phyloP scores from a whole-genome alignment of 352 stramenopile species.

The Pythium aphanidermatum region DNA sequence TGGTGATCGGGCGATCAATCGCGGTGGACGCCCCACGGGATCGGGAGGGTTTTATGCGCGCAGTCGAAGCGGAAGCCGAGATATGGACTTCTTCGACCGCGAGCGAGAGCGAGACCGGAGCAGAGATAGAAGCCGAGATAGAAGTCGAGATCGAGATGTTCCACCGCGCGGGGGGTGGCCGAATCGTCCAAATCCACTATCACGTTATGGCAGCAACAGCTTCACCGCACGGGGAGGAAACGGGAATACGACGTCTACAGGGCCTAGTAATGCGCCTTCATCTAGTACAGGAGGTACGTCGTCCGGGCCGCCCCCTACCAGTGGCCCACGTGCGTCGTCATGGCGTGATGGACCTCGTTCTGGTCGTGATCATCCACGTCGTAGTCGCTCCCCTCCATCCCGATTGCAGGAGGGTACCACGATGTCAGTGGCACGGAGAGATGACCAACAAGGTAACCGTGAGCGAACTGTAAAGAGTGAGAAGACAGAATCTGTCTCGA shows the following conservation, averaged over 20 bases:
- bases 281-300: not conserved
- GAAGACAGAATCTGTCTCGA: too few species aligned
- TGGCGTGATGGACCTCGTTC: constrained; percentile 15
- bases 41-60: constrained; percentile 26
- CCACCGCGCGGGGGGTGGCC: not conserved
- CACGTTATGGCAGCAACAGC: constrained; percentile 17
- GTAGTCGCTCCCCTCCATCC: constrained; percentile 11
- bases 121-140: constrained; percentile 10
- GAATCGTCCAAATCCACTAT: not conserved
- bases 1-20: constrained; percentile 24
- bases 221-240: constrained; percentile 11
- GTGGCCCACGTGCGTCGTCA: not conserved
- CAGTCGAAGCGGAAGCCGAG: constrained; percentile 9
- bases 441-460: not conserved
- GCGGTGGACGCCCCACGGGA: constrained; percentile 17
- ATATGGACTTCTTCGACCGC: constrained; percentile 19
- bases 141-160: constrained; percentile 2
- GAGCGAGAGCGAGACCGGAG: constrained; percentile 17
- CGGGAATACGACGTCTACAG: too few species aligned
- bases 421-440: not conserved
- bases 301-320: too few species aligned
- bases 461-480: not conserved
- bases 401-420: not conserved
- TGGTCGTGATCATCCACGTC: constrained; percentile 5
- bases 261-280: not conserved